Percentiles rank a stretch among this genome's conserved stretches.
These are phyloP conservation scores for Citrullus mucosospermus DNA, from an alignment of 306 rosid species.

Conservation along the genomic window DNA sequence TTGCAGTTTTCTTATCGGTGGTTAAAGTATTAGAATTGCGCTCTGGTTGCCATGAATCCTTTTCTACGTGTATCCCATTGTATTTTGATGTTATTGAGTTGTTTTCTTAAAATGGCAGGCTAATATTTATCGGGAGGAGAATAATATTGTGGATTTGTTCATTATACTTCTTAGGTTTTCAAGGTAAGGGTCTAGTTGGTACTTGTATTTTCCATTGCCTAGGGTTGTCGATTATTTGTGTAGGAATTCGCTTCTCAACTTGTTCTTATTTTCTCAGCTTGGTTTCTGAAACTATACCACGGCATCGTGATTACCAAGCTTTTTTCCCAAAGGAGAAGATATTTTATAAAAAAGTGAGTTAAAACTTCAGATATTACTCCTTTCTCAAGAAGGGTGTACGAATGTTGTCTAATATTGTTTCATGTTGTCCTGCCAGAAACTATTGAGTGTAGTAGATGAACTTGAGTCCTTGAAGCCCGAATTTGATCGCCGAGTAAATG, in stretches of 20 bases:
- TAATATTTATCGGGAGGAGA: slow-evolving; percentile 64
- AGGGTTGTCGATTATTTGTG: background rate
- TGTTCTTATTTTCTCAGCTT: slow-evolving; percentile 35
- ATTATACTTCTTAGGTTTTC: slow-evolving; percentile 83
- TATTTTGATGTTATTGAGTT: background rate
- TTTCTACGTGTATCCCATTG: background rate
- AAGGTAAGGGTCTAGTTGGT: slow-evolving; percentile 34
- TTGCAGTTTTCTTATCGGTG: background rate
- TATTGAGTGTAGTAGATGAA: slow-evolving; percentile 47
- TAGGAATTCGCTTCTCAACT: background rate
- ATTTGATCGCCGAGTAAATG: slow-evolving; percentile 29
- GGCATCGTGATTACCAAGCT: slow-evolving; percentile 65
- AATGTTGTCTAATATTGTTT: slow-evolving; percentile 12
- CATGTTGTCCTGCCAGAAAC: slow-evolving; percentile 33
- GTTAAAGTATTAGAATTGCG: background rate
- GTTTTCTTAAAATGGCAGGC: slow-evolving; percentile 39
- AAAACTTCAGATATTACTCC: background rate
- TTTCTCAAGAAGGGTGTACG: background rate
- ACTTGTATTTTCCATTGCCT: background rate
- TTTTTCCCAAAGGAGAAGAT: slow-evolving; percentile 42
- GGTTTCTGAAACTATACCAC: slow-evolving; percentile 90
- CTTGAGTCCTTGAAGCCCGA: slow-evolving; percentile 73
- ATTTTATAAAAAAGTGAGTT: slow-evolving; percentile 58
- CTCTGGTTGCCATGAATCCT: background rate
- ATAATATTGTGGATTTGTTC: slow-evolving; percentile 72